Evolutionary conservation across 176 grass and related monocot genomes (phyloP), one percentile per base, ranked within the genome.

Genomic region (Carex scoparia): DNA sequence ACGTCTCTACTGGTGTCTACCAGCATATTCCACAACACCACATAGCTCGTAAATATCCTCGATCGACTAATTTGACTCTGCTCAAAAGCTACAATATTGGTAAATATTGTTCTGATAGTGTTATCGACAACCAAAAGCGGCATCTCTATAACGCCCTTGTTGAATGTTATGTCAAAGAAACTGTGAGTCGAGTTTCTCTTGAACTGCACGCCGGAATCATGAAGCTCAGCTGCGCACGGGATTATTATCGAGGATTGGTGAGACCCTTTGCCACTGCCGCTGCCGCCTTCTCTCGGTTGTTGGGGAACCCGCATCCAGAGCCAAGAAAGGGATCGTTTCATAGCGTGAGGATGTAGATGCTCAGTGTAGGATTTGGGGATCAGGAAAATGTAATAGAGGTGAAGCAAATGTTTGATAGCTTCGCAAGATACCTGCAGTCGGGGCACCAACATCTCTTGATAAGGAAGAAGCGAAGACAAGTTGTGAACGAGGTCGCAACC

Each of bases 61-160:
- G 33, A 27, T 0, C 6, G 1, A 0, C 66, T 74, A 30, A 3
- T 1, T 0, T 74, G 67, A 27, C 84, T 86, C 81, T 92, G 91
- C 65, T 90, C 88, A 30, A 90, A 88, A 0, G 91, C 88, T 28
- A 93, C 70, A 0, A 93, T 31, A 67, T 88, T 92, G 4, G 85
- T 83, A 61, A 89, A 74, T 5, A 83, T 4, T 0, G 75, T 2
- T 18, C 86, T 69, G 18, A 85, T 90, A 35, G 16, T 51, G 69
- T 90, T 85, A 0, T 86, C 12, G 16, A 94, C 49, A 13, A 49
- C 1, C 33, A 94, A 14, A 42, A 10, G 5, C 1, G 91, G 91
- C 59, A 93, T 93, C 86, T 93, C 76, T 3, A 93, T 65, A 5
- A 63, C 8, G 0, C 63, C 81, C 0, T 57, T 49, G 0, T 1